Evolutionary conservation across 257 asterid species (phyloP).

Genomic region (Phtheirospermum japonicum): DNA sequence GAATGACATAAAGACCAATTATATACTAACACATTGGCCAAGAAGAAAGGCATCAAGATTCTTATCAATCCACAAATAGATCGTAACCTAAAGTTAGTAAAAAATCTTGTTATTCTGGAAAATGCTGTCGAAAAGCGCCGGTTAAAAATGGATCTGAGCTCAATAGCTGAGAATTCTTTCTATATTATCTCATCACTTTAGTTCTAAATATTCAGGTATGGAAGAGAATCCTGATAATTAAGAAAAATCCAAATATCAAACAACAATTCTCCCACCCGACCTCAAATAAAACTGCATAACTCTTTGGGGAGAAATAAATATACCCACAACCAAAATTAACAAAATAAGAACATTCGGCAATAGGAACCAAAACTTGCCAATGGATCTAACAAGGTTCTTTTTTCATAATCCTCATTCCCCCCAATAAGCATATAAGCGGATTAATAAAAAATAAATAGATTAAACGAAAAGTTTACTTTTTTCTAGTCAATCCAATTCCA

Average conservation of each 20-base stretch:
- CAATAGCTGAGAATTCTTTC: too few relatives aligned
- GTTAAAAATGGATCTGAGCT: too few relatives aligned
- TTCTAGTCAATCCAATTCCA: neutral
- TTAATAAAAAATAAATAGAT: too few relatives aligned
- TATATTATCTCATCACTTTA: too few relatives aligned
- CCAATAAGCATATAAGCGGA: constrained; percentile 17
- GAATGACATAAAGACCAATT: too few relatives aligned
- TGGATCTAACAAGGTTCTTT: constrained; percentile 1
- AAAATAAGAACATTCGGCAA: neutral
- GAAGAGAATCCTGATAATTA: constrained; percentile 41
- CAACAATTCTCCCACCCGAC: constrained; percentile 21
- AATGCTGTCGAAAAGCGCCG: too few relatives aligned
- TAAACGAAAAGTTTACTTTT: too few relatives aligned
- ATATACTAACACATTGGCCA: too few relatives aligned
- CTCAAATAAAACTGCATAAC: constrained; percentile 16
- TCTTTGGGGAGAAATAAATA: neutral
- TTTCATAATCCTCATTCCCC: constrained; percentile 25
- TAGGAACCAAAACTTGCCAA: constrained; percentile 34
- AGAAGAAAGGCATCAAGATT: too few relatives aligned
- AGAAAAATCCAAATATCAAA: constrained; percentile 23
- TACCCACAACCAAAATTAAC: neutral
- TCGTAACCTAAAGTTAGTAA: too few relatives aligned
- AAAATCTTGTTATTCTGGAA: too few relatives aligned
- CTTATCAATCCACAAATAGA: too few relatives aligned
- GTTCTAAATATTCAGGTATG: constrained; percentile 43